Evolutionary conservation across 192 early-diverging fungal genomes (phyloP), one percentile per base, ranked within the genome.

Genomic region (Phlyctochytrium planicorne): DNA sequence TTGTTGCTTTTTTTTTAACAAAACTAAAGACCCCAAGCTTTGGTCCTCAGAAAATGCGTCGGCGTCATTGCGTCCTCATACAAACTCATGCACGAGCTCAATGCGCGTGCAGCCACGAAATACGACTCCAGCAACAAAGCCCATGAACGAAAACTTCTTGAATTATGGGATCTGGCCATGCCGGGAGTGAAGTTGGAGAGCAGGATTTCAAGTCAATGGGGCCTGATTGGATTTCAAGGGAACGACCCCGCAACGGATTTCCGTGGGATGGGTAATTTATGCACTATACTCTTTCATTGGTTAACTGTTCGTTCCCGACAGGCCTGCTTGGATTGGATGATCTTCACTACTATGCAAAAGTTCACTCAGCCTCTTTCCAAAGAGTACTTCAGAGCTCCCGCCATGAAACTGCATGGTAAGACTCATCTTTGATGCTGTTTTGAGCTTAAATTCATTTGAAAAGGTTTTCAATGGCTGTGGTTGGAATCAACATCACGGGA

Each of bases 211-310:
- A 59, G 57, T 10, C 69, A 71, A 32, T 71, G 69, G 69, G 24
- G 55, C 23, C 20, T 84, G 71, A 86, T 94, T 73, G 93, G 93
- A 0, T 94, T 94, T 65, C 92, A 94, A 72, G 92, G 91, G 40
- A 82, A 76, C 23, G 90, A 92, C 67, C 90, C 91, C 2, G 88
- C 91, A 24, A 92, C 91, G 0, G 92, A 94, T 73, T 94, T 94
- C 65, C 80, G 92, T 52, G 89, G 89, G 31, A 93, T 94, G 91
- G 92, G 88, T 80, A 77, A 12, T 35, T 53, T 61, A 30, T 70
- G 0, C 60, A 30, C 60, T 10, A 33, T 0, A 1, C 60, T 69
- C 47, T 30, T 33, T 0, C 27, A 34, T 24, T 1, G 16, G 27
- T 6, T 16, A 3, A 23, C 47, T 37, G 47, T 52, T 40, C 53